Evolutionary conservation across 148 eudicot genomes (phyloP).

Genomic region (Vaccinium myrtillus): DNA sequence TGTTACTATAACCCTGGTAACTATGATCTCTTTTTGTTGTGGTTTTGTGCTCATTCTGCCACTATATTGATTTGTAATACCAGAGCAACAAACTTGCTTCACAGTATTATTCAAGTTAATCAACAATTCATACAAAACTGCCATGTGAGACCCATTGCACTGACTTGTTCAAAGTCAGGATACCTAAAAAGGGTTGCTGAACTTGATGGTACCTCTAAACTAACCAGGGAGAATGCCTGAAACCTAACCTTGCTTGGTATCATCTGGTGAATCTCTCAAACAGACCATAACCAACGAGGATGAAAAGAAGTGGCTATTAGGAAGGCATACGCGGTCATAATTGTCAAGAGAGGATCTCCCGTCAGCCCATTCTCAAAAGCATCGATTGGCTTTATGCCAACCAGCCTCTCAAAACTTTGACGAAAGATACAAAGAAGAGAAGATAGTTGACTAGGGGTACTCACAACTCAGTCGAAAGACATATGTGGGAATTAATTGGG

Average conservation of each 20-base stretch:
- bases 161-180: background rate
- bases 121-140: background rate
- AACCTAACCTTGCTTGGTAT: background rate
- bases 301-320: background rate
- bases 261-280: background rate
- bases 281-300: background rate
- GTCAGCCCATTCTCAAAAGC: background rate
- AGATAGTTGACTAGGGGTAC: background rate
- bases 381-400: background rate
- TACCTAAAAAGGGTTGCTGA: background rate
- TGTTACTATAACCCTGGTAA: slow-evolving; percentile 84
- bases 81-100: slow-evolving; percentile 14
- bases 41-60: background rate
- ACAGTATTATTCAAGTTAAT: background rate
- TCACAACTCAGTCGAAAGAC: background rate
- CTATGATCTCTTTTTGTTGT: slow-evolving; percentile 8
- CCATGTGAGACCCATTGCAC: background rate
- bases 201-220: background rate
- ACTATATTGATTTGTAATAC: background rate
- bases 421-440: background rate
- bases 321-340: background rate
- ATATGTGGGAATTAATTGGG: background rate
- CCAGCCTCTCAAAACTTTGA: background rate
- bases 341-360: background rate
- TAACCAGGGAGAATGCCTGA: background rate